phyloP scores from a whole-genome alignment of 345 rosid genomes.

The Gossypium bickii region DNA sequence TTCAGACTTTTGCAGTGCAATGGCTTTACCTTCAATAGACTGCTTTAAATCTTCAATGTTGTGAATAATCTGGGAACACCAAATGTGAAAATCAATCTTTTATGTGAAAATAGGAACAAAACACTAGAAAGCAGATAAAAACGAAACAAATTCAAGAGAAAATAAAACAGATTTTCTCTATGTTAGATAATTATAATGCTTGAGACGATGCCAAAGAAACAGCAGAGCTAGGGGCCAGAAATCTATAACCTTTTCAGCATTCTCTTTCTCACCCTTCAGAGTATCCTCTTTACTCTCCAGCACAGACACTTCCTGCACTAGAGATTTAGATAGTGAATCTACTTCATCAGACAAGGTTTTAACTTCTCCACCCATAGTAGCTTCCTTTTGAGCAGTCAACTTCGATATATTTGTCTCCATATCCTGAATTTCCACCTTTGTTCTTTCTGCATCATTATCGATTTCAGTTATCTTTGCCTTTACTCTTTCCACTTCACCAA shows the following conservation, averaged over 20 bases:
- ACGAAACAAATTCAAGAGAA: neutral
- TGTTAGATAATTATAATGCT: constrained; percentile 9
- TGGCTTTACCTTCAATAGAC: constrained; percentile 64
- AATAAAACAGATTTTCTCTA: neutral
- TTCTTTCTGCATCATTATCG: constrained; percentile 45
- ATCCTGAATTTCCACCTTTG: constrained; percentile 43
- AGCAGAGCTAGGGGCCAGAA: neutral
- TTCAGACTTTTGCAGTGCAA: constrained; percentile 71
- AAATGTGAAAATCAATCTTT: constrained; percentile 16
- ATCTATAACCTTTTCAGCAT: constrained; percentile 59
- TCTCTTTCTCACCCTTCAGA: constrained; percentile 65
- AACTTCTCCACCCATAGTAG: constrained; percentile 85
- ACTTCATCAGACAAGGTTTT: constrained; percentile 69
- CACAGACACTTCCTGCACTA: constrained; percentile 69
- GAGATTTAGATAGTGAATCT: constrained; percentile 62
- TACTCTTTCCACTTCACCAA: constrained; percentile 45
- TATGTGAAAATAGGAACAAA: neutral
- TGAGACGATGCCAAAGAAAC: constrained; percentile 15
- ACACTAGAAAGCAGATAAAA: neutral
- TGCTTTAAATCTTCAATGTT: constrained; percentile 76
- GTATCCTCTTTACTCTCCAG: constrained; percentile 72
- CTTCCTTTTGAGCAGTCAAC: constrained; percentile 80
- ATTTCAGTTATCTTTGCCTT: constrained; percentile 49
- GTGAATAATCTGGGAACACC: constrained; percentile 47
- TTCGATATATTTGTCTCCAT: constrained; percentile 56